Evolutionary conservation across 768 basidiomycete genomes (phyloP).

Genomic region (Kwoniella pini): DNA sequence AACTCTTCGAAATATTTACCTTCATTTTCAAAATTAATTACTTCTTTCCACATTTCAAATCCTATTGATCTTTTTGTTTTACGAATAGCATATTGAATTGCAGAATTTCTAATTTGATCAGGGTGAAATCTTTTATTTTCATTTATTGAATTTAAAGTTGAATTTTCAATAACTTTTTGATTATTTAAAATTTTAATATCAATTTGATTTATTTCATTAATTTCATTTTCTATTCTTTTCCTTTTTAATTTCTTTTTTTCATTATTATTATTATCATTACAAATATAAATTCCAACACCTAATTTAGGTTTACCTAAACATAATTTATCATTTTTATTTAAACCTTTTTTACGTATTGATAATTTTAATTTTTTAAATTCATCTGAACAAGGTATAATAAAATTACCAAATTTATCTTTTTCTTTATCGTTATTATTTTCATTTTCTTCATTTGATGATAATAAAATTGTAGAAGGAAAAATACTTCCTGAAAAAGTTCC

Average conservation of each 20-base stretch:
- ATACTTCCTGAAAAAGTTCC: conserved; percentile 21
- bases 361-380: background rate
- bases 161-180: too few species aligned
- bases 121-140: background rate
- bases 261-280: too few species aligned
- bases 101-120: conserved; percentile 11
- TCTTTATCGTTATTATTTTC: conserved; percentile 4
- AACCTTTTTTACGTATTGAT: background rate
- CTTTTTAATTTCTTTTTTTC: too few species aligned
- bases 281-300: too few species aligned
- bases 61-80: conserved; percentile 10
- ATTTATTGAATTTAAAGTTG: background rate
- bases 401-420: conserved; percentile 8
- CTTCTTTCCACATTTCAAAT: conserved; percentile 14
- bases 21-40: conserved; percentile 14
- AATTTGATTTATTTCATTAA: background rate
- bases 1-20: conserved; percentile 6
- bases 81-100: conserved; percentile 3
- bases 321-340: background rate
- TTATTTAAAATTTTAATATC: background rate
- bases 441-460: background rate
- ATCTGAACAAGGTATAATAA: conserved; percentile 14
- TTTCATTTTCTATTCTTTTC: too few species aligned
- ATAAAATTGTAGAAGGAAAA: conserved; percentile 17
- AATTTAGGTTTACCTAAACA: too few species aligned